Conservation (phyloP, 805 yeast genomes). For the Sungouiozyma intestinalis region DNA sequence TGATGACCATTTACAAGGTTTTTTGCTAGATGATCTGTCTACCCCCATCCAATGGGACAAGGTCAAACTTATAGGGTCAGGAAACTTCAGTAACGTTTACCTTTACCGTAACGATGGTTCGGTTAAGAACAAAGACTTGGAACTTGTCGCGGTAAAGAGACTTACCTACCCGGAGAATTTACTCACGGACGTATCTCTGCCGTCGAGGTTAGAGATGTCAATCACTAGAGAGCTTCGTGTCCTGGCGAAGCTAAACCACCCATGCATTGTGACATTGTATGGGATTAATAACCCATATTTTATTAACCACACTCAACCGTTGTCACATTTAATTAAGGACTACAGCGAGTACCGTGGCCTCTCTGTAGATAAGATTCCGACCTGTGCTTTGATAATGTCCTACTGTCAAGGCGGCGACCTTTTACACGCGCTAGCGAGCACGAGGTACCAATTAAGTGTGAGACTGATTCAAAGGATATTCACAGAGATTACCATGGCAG, state of each 20-base stretch:
- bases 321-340: conserved; percentile 11
- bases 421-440: conserved; percentile 44
- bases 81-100: conserved; percentile 59
- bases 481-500: conserved; percentile 60
- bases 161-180: conserved; percentile 32
- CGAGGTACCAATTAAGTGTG: conserved; percentile 35
- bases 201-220: conserved; percentile 48
- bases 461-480: conserved; percentile 49
- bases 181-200: conserved; percentile 29
- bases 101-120: conserved; percentile 29
- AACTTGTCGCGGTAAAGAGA: conserved; percentile 62
- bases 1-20: conserved; percentile 14
- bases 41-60: conserved; percentile 27
- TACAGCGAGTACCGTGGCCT: conserved; percentile 14
- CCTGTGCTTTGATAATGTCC: conserved; percentile 52
- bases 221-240: conserved; percentile 66
- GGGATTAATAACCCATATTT: conserved; percentile 32
- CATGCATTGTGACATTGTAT: conserved; percentile 54
- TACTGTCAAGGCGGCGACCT: conserved; percentile 82
- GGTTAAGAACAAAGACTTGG: conserved; percentile 2
- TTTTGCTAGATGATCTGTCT: conserved; percentile 8
- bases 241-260: conserved; percentile 48
- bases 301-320: conserved; percentile 19
- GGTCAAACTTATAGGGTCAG: conserved; percentile 44
- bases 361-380: conserved; percentile 10